A percentile compares a stretch with the other conserved stretches of the same genome.
phyloP scores from a whole-genome alignment of 148 eudicot species.

The Persicaria tinctoria region DNA sequence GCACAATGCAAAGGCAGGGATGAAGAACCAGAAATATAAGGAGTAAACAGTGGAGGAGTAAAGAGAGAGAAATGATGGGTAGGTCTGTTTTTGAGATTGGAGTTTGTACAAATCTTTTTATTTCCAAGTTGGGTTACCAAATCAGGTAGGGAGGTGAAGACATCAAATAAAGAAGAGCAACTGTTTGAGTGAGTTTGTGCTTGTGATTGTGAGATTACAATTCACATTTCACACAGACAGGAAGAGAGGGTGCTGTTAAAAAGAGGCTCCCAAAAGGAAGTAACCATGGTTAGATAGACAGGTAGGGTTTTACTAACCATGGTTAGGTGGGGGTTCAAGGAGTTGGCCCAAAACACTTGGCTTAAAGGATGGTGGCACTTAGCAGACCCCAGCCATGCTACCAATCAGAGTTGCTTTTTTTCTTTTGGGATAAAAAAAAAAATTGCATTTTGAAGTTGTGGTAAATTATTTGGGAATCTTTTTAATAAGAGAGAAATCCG shows the following conservation, averaged over 20 bases:
- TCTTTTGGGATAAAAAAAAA: not conserved
- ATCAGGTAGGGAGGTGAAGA: not conserved
- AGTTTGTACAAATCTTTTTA: not conserved
- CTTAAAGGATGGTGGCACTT: slow-evolving; percentile 1
- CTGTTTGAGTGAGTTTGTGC: too few relatives aligned
- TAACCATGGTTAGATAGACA: not conserved
- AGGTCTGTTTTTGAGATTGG: slow-evolving; percentile 3
- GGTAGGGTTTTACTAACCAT: slow-evolving; percentile 5
- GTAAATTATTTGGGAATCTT: slow-evolving; percentile 1
- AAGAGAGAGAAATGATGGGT: not conserved
- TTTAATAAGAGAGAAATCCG: not conserved
- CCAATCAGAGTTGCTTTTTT: not conserved
- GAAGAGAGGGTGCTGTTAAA: slow-evolving; percentile 5
- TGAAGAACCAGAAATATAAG: not conserved
- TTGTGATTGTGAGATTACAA: too few relatives aligned
- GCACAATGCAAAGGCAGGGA: slow-evolving; percentile 3
- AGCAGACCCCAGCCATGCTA: slow-evolving; percentile 11
- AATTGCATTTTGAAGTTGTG: not conserved
- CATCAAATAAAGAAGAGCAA: not conserved
- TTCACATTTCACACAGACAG: not conserved
- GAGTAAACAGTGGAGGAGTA: not conserved
- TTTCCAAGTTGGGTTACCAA: slow-evolving; percentile 10
- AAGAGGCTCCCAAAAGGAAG: not conserved
- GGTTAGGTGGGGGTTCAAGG: not conserved
- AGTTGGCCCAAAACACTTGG: slow-evolving; percentile 3